Conservation (phyloP, 1,284 basidiomycete genomes). For the Malassezia sympodialis region DNA sequence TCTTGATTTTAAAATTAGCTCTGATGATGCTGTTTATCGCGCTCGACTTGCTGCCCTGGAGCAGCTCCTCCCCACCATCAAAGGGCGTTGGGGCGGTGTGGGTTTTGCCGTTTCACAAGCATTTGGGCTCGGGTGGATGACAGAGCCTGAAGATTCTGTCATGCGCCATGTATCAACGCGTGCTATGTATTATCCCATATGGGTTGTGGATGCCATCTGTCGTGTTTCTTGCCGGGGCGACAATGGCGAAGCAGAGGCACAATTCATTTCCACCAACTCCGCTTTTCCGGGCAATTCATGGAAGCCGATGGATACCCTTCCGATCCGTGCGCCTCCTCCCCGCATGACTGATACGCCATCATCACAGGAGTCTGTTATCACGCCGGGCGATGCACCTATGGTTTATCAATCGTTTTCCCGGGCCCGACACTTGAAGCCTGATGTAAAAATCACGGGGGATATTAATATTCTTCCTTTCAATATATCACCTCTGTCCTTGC, state of each 20-base stretch:
- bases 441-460: not conserved
- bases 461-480: slow-evolving; percentile 15
- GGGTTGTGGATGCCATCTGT: slow-evolving; percentile 14
- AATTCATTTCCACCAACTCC: slow-evolving; percentile 13
- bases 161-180: slow-evolving; percentile 12
- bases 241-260: slow-evolving; percentile 4
- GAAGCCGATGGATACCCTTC: slow-evolving; percentile 11
- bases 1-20: slow-evolving; percentile 9
- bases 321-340: slow-evolving; percentile 6
- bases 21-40: slow-evolving; percentile 12
- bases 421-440: slow-evolving; percentile 12
- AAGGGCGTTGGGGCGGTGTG: slow-evolving; percentile 14
- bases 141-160: slow-evolving; percentile 10
- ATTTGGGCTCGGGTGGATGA: slow-evolving; percentile 9
- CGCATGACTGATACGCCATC: not conserved
- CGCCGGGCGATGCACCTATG: slow-evolving; percentile 4
- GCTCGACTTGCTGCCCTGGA: slow-evolving; percentile 15
- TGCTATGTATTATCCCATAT: slow-evolving; percentile 8
- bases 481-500: slow-evolving; percentile 7
- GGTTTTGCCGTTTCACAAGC: slow-evolving; percentile 9
- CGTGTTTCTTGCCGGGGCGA: slow-evolving; percentile 11
- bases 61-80: slow-evolving; percentile 15
- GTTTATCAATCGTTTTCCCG: slow-evolving; percentile 4
- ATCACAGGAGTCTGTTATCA: not conserved
- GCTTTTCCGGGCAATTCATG: slow-evolving; percentile 13